A percentile compares a stretch with the other conserved stretches of the same genome.
Evolutionary conservation across 768 basidiomycete species (phyloP).

Genomic region (Lactarius vividus): DNA sequence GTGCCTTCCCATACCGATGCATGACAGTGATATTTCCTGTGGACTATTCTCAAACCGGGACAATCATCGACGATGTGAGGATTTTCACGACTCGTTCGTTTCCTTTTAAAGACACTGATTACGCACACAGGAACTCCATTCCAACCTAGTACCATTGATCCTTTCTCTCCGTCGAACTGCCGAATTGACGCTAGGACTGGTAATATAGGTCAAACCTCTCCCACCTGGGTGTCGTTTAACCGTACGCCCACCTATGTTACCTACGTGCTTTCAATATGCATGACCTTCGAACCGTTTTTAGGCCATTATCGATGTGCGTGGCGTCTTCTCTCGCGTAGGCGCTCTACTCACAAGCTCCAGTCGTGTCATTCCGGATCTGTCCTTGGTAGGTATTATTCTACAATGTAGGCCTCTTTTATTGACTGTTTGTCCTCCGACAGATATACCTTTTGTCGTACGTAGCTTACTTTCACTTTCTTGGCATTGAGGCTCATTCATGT

Average conservation of each 20-base stretch:
- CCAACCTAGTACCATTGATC: constrained; percentile 16
- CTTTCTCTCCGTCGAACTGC: background rate
- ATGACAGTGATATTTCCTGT: constrained; percentile 45
- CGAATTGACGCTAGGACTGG: constrained; percentile 1
- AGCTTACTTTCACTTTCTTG: background rate
- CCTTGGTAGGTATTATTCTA: constrained; percentile 32
- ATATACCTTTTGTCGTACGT: constrained; percentile 21
- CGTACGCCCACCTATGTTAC: constrained; percentile 15
- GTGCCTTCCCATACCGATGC: background rate
- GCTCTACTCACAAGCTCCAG: constrained; percentile 23
- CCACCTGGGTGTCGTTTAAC: constrained; percentile 52
- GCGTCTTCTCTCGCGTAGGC: background rate
- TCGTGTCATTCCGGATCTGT: constrained; percentile 45
- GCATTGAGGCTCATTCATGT: background rate
- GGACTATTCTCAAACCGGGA: constrained; percentile 44
- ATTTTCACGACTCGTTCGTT: constrained; percentile 12
- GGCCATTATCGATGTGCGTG: constrained; percentile 27
- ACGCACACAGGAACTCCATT: constrained; percentile 22
- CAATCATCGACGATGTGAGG: constrained; percentile 50
- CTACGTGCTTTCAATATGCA: background rate
- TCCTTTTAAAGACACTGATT: background rate
- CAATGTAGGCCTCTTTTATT: background rate
- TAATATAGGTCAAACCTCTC: constrained; percentile 37
- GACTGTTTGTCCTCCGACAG: background rate
- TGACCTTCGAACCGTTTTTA: constrained; percentile 4